Conservation (phyloP, 2,329 filamentous ascomycete species). For the Mycocentrospora acerina region DNA sequence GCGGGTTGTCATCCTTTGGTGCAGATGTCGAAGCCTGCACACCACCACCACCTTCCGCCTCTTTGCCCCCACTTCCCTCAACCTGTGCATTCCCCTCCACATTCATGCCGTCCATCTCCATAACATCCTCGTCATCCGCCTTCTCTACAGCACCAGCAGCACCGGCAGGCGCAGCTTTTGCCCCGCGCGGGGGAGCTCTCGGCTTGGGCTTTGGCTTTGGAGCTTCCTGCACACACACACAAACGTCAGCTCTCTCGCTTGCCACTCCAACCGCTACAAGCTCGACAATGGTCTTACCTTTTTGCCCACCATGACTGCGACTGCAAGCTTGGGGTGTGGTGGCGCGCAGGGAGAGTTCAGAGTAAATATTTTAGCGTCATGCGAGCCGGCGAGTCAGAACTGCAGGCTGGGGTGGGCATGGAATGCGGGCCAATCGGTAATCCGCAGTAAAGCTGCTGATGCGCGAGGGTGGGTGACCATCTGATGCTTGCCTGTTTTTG, state of each 20-base stretch:
- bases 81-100: no score
- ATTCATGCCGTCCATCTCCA: no score
- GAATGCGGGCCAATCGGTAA: constrained; percentile 28
- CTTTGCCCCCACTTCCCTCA: no score
- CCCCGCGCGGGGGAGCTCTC: constrained; percentile 36
- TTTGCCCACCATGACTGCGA: constrained; percentile 34
- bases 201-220: constrained; percentile 27
- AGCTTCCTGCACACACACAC: constrained; percentile 24
- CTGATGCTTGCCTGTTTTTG: no score
- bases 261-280: neutral
- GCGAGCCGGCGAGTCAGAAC: constrained; percentile 26
- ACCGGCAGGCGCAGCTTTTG: constrained; percentile 20
- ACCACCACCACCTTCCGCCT: neutral
- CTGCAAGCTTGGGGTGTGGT: constrained; percentile 9
- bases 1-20: constrained; percentile 17
- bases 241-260: constrained; percentile 8
- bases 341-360: constrained; percentile 13
- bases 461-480: constrained; percentile 22
- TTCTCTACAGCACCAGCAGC: constrained; percentile 11
- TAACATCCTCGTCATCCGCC: constrained; percentile 7
- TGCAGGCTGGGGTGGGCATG: constrained; percentile 12
- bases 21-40: constrained; percentile 7
- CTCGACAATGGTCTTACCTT: constrained; percentile 19
- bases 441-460: constrained; percentile 20
- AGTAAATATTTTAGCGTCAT: constrained; percentile 32